Evolutionary conservation across 176 grass and related monocot species (phyloP).

Genomic region (Zizania latifolia): DNA sequence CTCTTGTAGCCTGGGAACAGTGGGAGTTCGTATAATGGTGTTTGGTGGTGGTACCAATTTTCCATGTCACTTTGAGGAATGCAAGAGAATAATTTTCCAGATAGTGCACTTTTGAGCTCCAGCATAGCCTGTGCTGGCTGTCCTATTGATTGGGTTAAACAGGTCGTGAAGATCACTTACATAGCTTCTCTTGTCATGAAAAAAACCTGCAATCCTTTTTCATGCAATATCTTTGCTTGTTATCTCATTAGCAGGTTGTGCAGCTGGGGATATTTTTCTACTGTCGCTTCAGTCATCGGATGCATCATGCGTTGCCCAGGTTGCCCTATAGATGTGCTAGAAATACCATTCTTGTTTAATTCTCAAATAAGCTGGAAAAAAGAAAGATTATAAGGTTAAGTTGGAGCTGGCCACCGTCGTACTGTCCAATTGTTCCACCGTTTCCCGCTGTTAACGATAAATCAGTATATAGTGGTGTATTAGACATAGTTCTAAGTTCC

Average conservation of each 20-base stretch:
- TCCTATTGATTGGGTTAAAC: neutral
- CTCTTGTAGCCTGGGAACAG: slow-evolving; percentile 27
- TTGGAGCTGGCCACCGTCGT: neutral
- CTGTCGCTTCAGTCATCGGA: neutral
- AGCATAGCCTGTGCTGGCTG: neutral
- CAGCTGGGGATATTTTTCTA: neutral
- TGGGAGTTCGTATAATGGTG: slow-evolving; percentile 38
- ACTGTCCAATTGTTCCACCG: neutral
- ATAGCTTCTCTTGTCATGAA: neutral
- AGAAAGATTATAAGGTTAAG: neutral
- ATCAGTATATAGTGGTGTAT: too few species aligned
- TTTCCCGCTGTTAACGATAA: too few species aligned
- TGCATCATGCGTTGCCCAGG: neutral
- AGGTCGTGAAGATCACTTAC: neutral
- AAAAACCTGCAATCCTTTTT: neutral
- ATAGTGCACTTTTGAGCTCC: slow-evolving; percentile 20
- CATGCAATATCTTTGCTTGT: neutral
- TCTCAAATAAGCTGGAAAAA: too few species aligned
- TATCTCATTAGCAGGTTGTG: neutral
- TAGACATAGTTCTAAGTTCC: too few species aligned
- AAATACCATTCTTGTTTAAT: neutral
- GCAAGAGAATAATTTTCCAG: slow-evolving; percentile 12
- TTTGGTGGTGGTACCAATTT: slow-evolving; percentile 26
- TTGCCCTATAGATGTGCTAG: neutral
- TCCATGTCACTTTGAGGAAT: slow-evolving; percentile 17